Percentiles rank a stretch among this genome's conserved stretches.
Conservation (phyloP, 176 grass and related monocot genomes). For the Oryza coarctata region DNA sequence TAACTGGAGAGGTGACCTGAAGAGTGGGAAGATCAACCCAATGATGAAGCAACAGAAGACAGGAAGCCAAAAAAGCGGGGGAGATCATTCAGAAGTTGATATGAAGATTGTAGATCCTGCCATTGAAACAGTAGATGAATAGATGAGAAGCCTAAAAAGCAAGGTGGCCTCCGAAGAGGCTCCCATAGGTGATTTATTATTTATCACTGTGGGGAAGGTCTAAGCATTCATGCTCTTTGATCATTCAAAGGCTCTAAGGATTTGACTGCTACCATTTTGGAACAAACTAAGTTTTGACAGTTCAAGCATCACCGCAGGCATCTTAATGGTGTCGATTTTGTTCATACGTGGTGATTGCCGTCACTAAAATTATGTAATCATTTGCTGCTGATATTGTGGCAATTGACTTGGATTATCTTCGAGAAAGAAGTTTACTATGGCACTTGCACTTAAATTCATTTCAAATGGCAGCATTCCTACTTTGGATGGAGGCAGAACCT, state of each 20-base stretch:
- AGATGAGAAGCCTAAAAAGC: no score
- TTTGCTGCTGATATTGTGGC: not conserved
- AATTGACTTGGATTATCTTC: not conserved
- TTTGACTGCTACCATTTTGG: not conserved
- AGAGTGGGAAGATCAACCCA: not conserved
- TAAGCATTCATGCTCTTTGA: not conserved
- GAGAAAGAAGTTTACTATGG: not conserved
- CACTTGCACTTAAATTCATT: not conserved
- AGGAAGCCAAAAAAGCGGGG: not conserved
- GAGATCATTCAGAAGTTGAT: not conserved
- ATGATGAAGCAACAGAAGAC: not conserved
- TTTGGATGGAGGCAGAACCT: no score
- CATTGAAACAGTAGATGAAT: not conserved
- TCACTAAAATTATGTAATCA: not conserved
- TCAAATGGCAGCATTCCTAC: no score
- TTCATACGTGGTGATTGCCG: not conserved
- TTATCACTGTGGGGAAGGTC: not conserved
- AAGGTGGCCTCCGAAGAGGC: no score
- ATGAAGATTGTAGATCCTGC: not conserved
- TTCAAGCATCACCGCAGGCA: not conserved
- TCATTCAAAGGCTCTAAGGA: not conserved
- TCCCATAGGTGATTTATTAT: not conserved
- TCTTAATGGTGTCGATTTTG: conserved; percentile 14
- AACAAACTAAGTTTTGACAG: not conserved
- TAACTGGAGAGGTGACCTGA: not conserved